Conservation (phyloP, 1,139 yeast species). For the Sugiyamaella grinbergsii region DNA sequence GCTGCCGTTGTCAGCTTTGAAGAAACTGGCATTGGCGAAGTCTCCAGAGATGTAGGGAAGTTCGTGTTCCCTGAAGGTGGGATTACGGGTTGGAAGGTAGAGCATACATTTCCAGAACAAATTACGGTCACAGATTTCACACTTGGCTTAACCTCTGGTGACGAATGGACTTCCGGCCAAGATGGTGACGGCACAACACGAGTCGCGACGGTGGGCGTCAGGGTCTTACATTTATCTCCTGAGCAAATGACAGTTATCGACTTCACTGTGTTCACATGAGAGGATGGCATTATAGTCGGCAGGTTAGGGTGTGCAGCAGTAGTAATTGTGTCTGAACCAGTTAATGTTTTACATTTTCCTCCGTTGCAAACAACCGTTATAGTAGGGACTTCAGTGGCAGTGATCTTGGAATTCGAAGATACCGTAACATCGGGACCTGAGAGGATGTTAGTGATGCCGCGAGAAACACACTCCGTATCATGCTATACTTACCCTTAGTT, state of each 20-base stretch:
- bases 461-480: background rate
- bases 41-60: background rate
- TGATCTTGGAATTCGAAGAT: conserved; percentile 1
- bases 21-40: background rate
- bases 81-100: conserved; percentile 15
- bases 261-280: background rate
- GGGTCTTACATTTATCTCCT: conserved; percentile 8
- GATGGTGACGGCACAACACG: conserved; percentile 4
- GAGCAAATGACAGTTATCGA: conserved; percentile 16
- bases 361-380: conserved; percentile 17
- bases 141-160: background rate
- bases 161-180: background rate
- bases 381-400: conserved; percentile 3
- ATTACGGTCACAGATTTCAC: conserved; percentile 15
- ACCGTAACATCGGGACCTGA: conserved; percentile 4
- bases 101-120: conserved; percentile 16
- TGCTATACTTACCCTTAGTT: conserved; percentile 7
- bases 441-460: conserved; percentile 4
- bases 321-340: conserved; percentile 7
- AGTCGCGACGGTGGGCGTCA: background rate
- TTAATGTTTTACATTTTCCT: conserved; percentile 10
- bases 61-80: conserved; percentile 11
- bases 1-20: conserved; percentile 7
- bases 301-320: conserved; percentile 3
- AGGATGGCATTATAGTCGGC: background rate